These are phyloP conservation scores for Citrus inodora DNA, from an alignment of 345 rosid species.

Conservation along the genomic window DNA sequence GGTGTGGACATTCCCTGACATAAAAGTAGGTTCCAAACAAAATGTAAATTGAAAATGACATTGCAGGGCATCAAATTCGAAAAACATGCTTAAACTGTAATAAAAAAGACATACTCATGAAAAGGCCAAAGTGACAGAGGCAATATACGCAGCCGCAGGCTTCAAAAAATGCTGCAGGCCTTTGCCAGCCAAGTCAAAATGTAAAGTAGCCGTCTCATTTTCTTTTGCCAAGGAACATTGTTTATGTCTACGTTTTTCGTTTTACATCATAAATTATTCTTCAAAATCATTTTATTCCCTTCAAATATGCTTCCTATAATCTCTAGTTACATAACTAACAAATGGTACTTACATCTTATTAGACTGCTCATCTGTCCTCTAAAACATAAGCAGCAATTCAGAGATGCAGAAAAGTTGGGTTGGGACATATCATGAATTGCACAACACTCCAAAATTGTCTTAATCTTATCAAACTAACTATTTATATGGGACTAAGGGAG, in stretches of 20 bases:
- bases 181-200: background rate
- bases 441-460: background rate
- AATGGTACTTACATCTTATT: background rate
- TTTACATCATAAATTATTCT: background rate
- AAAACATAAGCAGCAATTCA: background rate
- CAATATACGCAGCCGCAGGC: background rate
- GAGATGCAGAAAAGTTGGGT: background rate
- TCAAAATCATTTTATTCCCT: background rate
- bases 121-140: background rate
- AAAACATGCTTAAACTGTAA: background rate
- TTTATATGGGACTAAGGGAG: background rate
- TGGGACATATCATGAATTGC: background rate
- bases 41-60: conserved; percentile 7
- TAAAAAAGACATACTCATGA: background rate
- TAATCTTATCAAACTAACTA: background rate
- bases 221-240: background rate
- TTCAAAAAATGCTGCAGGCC: conserved; percentile 9
- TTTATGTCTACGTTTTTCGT: background rate
- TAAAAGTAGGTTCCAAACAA: background rate
- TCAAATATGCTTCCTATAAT: background rate
- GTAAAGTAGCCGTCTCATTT: background rate
- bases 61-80: background rate
- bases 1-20: background rate
- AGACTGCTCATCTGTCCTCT: background rate
- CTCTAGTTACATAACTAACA: background rate